Conservation (phyloP, 177 flowering plant genomes). For the Vitis hybrid region DNA sequence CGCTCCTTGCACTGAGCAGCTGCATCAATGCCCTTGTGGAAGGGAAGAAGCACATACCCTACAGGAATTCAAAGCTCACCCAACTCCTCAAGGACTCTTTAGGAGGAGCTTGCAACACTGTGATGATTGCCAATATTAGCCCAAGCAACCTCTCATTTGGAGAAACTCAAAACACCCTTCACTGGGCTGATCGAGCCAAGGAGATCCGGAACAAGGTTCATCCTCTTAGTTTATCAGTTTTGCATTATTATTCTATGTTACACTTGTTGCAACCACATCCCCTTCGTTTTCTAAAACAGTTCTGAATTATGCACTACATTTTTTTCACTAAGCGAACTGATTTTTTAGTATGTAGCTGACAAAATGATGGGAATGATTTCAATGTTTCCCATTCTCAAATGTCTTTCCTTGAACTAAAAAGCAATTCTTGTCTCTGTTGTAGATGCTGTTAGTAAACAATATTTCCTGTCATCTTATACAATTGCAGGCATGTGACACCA, state of each 20-base stretch:
- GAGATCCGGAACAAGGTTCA: conserved; percentile 85
- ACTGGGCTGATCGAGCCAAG: conserved; percentile 98
- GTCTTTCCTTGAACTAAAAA: no score
- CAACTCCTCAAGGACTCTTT: conserved; percentile 95
- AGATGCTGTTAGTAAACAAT: background rate
- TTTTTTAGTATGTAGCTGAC: no score
- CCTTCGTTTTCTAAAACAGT: background rate
- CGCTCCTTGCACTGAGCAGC: conserved; percentile 92
- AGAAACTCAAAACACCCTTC: conserved; percentile 93
- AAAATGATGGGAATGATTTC: background rate
- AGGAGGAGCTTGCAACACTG: conserved; percentile 93
- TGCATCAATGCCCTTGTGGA: conserved; percentile 96
- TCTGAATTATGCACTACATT: no score
- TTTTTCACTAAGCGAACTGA: no score
- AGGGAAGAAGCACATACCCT: conserved; percentile 93
- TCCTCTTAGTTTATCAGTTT: background rate
- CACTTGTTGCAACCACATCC: no score
- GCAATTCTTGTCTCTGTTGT: background rate
- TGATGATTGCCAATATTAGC: conserved; percentile 95
- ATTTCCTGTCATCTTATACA: background rate
- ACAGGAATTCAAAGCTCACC: conserved; percentile 88
- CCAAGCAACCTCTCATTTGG: conserved; percentile 87
- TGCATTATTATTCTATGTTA: background rate
- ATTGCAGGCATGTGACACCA: conserved; percentile 49
- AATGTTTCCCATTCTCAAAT: background rate